Base-by-base conservation (phyloP, 768 basidiomycete species). In the Galerina marginata region DNA sequence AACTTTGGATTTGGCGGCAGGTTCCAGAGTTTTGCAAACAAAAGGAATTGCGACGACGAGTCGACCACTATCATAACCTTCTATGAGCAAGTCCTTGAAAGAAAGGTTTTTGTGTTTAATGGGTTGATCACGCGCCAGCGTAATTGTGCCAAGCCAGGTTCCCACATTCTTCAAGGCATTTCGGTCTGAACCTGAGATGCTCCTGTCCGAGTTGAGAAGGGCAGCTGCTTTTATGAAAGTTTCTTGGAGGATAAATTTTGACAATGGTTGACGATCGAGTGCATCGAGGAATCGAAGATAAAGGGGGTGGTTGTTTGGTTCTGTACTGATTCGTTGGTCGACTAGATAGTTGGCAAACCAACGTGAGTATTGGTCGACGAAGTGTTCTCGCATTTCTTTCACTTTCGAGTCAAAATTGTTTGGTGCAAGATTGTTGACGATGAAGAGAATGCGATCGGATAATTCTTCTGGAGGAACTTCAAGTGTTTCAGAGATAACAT, bases 321-420 rank as follows among this genome's bases (percentile, higher is more conserved):
- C 97, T 58, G 91, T 91, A 75, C 91, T 92, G 73, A 99, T 88
- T 39, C 97, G 92, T 70, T 98, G 93, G 68, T 96, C 94, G 38
- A 99, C 95, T 49, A 99, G 84, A 74, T 99, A 99, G 71, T 97
- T 91, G 46, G 97, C 96, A 69, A 99, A 97, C 97, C 97, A 99
- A 47, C 91, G 84, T 7, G 93, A 87, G 71, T 95, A 88, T 42
- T 85, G 80, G 66, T 95, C 91, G 47, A 91, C 84, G 75, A 96
- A 96, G 57, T 92, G 81, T 36, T 86, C 87, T 56, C 81, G 83
- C 90, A 99, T 95, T 68, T 99, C 97, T 36, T 77, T 73, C 38
- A 95, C 78, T 75, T 99, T 99, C 25, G 82, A 67, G 39, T 95
- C 95, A 61, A 97, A 96, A 72, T 99, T 99, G 73, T 81, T 92